Evolutionary conservation across 2,329 filamentous ascomycete species (phyloP).

Genomic region (Neonectria coccinea): DNA sequence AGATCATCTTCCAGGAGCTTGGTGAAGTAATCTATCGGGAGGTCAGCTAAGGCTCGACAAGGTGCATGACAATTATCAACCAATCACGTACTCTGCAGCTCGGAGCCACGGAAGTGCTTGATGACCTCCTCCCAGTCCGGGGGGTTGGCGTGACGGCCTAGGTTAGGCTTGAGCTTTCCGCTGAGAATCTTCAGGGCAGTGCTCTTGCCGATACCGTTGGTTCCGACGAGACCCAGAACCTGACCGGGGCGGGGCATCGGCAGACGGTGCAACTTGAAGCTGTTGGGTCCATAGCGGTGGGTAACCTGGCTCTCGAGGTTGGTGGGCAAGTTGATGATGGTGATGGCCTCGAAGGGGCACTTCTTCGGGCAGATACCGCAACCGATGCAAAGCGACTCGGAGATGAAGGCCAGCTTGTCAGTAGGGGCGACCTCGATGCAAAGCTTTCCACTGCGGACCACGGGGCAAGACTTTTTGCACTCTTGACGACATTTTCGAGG

Average conservation of each 20-base stretch:
- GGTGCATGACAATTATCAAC: neutral
- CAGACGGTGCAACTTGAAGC: conserved; percentile 98
- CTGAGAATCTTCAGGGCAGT: conserved; percentile 99
- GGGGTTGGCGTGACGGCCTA: conserved; percentile 94
- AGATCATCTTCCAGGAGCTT: conserved; percentile 97
- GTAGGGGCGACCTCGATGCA: conserved; percentile 93
- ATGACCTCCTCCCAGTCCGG: conserved; percentile 99
- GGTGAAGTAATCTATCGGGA: conserved; percentile 85
- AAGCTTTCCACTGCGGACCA: conserved; percentile 96
- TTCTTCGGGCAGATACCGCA: conserved; percentile 99
- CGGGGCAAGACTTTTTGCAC: conserved; percentile 98
- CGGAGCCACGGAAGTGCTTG: conserved; percentile 97
- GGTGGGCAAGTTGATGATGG: conserved; percentile 99
- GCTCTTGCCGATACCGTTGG: conserved; percentile 99
- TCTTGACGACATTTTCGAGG: conserved; percentile 91
- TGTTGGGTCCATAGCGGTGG: conserved; percentile 98
- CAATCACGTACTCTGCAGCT: conserved; percentile 83
- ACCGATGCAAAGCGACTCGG: conserved; percentile 94
- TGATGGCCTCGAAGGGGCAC: conserved; percentile 98
- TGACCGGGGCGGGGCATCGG: conserved; percentile 96
- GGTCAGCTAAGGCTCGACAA: neutral
- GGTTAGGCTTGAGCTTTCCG: conserved; percentile 97
- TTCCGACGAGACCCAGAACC: conserved; percentile 95
- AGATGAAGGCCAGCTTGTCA: conserved; percentile 98
- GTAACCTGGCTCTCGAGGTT: conserved; percentile 99